Evolutionary conservation across 2,329 filamentous ascomycete species (phyloP).

Genomic region (Fusarium irregulare): DNA sequence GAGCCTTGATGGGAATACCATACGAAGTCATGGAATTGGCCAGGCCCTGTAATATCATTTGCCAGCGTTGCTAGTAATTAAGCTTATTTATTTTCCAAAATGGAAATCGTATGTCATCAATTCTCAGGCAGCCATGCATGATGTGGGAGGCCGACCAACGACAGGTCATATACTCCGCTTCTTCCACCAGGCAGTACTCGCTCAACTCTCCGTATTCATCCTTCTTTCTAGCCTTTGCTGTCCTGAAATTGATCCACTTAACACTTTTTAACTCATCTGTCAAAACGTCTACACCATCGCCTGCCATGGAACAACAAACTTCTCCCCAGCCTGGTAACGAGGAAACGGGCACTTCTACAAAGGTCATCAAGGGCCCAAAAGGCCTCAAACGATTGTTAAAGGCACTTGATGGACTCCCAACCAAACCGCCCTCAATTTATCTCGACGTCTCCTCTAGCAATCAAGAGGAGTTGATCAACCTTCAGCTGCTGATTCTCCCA

Average conservation of each 20-base stretch:
- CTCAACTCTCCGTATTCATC: neutral
- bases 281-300: too few relatives aligned
- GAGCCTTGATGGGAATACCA: neutral
- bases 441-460: neutral
- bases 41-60: neutral
- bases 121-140: neutral
- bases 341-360: neutral
- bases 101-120: neutral
- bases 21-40: neutral
- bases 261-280: too few relatives aligned
- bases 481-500: neutral
- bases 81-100: neutral
- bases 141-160: neutral
- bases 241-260: too few relatives aligned
- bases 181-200: neutral
- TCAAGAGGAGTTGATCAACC: neutral
- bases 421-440: neutral
- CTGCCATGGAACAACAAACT: neutral
- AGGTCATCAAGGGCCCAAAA: neutral
- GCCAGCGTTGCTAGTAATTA: accelerated
- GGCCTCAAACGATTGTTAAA: neutral
- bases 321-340: neutral
- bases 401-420: neutral
- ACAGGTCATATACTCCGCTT: neutral
- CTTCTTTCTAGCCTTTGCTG: too few relatives aligned